Evolutionary conservation across 2,329 filamentous ascomycete species (phyloP), one percentile per base, ranked within the genome.

Genomic region (Xylariomycetidae sp.): DNA sequence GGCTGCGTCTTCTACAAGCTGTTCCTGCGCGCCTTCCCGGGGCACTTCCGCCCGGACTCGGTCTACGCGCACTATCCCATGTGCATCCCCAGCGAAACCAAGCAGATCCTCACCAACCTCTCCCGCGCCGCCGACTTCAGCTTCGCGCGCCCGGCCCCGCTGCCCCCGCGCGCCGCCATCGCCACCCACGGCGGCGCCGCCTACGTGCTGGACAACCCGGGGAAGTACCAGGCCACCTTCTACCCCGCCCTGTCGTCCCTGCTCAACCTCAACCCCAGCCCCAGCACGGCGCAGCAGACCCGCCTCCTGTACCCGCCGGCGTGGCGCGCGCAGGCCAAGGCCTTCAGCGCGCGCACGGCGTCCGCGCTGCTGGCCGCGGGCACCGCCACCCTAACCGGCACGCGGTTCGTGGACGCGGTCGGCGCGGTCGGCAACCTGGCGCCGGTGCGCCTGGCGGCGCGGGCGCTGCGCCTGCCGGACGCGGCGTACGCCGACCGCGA

Each of bases 1-100:
- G 86, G 87, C 29, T 87, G 82, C 46, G 76, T 88, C 10, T 85
- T 90, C 59, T 88, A 89, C 67, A 93, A 92, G 65, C 70, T 93
- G 22, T 82, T 89, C 54, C 66, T 85, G 22, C 74, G 82, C 5
- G 83, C 85, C 0, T 87, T 93, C 67, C 87, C 86, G 1, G 72
- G 83, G 44, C 82, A 87, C 61, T 90, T 89, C 69, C 76, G 75
- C 53, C 61, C 69, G 14, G 80, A 92, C 62, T 88, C 82, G 1
- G 77, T 89, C 34, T 93, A 90, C 43, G 85, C 83, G 0, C 84
- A 89, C 53, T 88, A 82, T 52, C 84, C 79, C n/a, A 76, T 77
- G 72, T 50, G 45, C 3, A 78, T 82, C 2, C 85, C 86, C 0
- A 64, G 66, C 0, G 85, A 89, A 53, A 92, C 86, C 57, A 61